Percentiles rank a stretch among this genome's conserved stretches.
These are phyloP conservation scores for Heliamphora pulchella DNA, from an alignment of 179 eudicot species.

Conservation along the genomic window DNA sequence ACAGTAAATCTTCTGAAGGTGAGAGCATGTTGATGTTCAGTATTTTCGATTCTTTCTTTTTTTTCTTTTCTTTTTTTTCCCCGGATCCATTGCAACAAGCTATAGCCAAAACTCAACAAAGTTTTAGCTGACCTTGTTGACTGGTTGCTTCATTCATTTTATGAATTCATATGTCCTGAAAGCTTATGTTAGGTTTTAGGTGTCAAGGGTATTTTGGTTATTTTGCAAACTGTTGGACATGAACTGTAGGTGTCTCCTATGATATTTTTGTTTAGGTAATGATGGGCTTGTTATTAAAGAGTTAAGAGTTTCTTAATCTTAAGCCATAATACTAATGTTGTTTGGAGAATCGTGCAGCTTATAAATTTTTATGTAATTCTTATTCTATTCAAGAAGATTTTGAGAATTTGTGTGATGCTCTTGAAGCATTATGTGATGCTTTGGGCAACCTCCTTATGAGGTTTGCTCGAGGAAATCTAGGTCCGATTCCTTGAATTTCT, in stretches of 20 bases:
- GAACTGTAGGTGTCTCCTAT: neutral
- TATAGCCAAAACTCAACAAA: neutral
- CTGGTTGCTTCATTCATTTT: neutral
- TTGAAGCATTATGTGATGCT: no score
- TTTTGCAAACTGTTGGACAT: neutral
- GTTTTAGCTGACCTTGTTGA: neutral
- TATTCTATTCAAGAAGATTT: no score
- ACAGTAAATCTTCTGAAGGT: slow-evolving; percentile 96
- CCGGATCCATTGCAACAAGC: neutral
- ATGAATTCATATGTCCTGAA: neutral
- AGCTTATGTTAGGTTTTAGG: neutral
- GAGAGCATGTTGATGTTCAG: neutral
- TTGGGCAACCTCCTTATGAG: no score
- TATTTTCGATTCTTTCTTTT: neutral
- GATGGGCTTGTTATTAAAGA: no score
- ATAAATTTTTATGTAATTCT: no score
- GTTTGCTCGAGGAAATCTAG: no score
- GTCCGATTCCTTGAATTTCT: no score
- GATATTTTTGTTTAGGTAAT: no score
- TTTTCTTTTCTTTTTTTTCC: neutral
- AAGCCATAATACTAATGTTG: no score
- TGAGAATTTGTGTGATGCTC: no score
- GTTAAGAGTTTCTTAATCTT: no score
- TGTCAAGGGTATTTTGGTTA: neutral
- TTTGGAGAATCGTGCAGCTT: no score